Conservation (phyloP, 2,329 filamentous ascomycete species). For the Coniella lustricola region DNA sequence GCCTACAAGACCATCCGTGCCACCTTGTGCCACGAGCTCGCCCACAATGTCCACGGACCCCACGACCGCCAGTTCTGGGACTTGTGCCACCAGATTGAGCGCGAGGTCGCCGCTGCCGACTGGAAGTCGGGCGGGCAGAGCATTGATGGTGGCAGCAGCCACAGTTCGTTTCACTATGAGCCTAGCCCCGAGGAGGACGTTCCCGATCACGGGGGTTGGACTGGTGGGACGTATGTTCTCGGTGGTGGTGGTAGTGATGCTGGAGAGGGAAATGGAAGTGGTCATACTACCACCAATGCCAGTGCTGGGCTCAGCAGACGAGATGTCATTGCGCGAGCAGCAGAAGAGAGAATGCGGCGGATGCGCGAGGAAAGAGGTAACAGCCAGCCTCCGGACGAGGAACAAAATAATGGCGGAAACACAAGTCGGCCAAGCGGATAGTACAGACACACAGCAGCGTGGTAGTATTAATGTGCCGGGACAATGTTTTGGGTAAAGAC, state of each 20-base stretch:
- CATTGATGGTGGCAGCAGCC: slow-evolving; percentile 59
- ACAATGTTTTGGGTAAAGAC: too few species aligned
- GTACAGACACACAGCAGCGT: neutral
- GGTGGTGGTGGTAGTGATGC: slow-evolving; percentile 53
- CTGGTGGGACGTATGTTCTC: slow-evolving; percentile 70
- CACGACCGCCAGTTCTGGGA: slow-evolving; percentile 90
- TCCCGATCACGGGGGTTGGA: slow-evolving; percentile 69
- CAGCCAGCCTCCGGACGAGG: slow-evolving; percentile 20
- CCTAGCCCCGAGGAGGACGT: slow-evolving; percentile 46
- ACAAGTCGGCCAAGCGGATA: neutral
- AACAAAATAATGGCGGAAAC: slow-evolving; percentile 1
- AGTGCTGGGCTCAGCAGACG: slow-evolving; percentile 55
- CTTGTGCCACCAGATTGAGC: slow-evolving; percentile 78
- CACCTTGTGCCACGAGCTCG: slow-evolving; percentile 90
- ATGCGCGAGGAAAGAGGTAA: slow-evolving; percentile 15
- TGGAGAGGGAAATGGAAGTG: slow-evolving; percentile 31
- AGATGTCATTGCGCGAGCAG: slow-evolving; percentile 68
- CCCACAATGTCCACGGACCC: slow-evolving; percentile 80
- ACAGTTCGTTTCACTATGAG: slow-evolving; percentile 55
- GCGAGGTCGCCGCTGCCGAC: slow-evolving; percentile 74
- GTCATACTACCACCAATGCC: slow-evolving; percentile 10
- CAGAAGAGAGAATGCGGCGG: slow-evolving; percentile 58
- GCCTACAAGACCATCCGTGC: slow-evolving; percentile 88
- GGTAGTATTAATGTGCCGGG: too few species aligned
- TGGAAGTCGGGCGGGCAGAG: slow-evolving; percentile 65